phyloP scores from a whole-genome alignment of 164 flowering plant genomes.

The Stephania japonica region DNA sequence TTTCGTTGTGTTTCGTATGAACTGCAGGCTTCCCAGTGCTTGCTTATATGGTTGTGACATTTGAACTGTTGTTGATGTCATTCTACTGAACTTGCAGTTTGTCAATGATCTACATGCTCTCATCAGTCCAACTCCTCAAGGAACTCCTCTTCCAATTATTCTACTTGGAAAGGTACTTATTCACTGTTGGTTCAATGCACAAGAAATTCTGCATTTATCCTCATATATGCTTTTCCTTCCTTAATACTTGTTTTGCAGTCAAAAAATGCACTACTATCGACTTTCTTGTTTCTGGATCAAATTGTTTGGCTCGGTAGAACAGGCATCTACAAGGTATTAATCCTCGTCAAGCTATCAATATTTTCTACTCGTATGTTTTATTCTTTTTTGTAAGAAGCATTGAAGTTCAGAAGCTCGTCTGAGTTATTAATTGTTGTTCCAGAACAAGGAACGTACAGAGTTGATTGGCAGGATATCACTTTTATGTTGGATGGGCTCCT shows the following conservation, averaged over 20 bases:
- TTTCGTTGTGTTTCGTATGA: not conserved
- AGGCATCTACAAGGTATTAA: conserved; percentile 82
- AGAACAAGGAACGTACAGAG: conserved; percentile 95
- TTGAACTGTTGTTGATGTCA: not conserved
- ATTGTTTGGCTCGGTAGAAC: conserved; percentile 93
- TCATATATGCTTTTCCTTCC: not conserved
- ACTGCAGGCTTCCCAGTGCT: not conserved
- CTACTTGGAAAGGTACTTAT: conserved; percentile 78
- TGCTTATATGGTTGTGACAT: not conserved
- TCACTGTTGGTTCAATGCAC: conserved; percentile 2
- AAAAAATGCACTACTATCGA: conserved; percentile 86
- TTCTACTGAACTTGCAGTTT: conserved; percentile 54
- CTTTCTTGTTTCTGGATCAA: conserved; percentile 96
- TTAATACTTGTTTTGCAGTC: conserved; percentile 47
- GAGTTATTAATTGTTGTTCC: not conserved
- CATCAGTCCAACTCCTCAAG: conserved; percentile 81
- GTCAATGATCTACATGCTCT: conserved; percentile 91
- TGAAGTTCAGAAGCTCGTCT: not conserved
- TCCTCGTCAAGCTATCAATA: not conserved
- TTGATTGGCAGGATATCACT: conserved; percentile 81
- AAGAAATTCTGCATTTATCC: not conserved
- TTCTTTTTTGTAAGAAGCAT: not conserved
- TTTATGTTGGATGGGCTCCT: conserved; percentile 93
- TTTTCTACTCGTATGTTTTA: not conserved
- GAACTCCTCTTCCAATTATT: conserved; percentile 89